These are phyloP conservation scores for Westerdykella sp. DNA, from an alignment of 2,329 filamentous ascomycete species.

Conservation along the genomic window DNA sequence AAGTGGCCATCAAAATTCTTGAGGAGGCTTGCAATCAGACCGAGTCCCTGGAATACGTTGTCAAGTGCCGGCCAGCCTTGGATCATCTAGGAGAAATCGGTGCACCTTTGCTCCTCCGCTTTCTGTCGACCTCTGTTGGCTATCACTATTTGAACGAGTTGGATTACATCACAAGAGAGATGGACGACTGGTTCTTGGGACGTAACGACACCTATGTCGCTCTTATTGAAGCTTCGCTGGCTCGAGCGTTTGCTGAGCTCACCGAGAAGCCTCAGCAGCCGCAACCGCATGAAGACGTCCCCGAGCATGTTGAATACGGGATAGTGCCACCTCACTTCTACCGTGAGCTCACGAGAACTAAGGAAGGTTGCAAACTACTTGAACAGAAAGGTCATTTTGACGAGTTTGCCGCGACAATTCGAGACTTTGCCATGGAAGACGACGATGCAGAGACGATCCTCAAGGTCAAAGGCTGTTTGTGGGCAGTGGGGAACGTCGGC, in stretches of 20 bases:
- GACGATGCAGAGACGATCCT: slow-evolving; percentile 79
- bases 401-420: slow-evolving; percentile 84
- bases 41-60: slow-evolving; percentile 86
- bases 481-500: slow-evolving; percentile 96
- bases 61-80: slow-evolving; percentile 87
- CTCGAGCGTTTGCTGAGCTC: slow-evolving; percentile 67
- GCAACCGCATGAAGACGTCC: slow-evolving; percentile 38
- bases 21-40: slow-evolving; percentile 96
- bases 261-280: slow-evolving; percentile 51
- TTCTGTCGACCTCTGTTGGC: slow-evolving; percentile 90
- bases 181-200: slow-evolving; percentile 99
- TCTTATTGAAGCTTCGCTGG: slow-evolving; percentile 91
- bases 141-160: slow-evolving; percentile 96
- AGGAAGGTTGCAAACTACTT: slow-evolving; percentile 84
- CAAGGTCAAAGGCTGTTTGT: slow-evolving; percentile 94
- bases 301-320: slow-evolving; percentile 47
- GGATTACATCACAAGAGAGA: slow-evolving; percentile 98
- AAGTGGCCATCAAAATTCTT: slow-evolving; percentile 91
- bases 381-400: slow-evolving; percentile 93
- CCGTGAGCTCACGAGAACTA: slow-evolving; percentile 83
- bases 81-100: slow-evolving; percentile 97
- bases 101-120: slow-evolving; percentile 82
- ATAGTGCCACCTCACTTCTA: slow-evolving; percentile 95
- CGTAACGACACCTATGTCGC: slow-evolving; percentile 94
- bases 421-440: slow-evolving; percentile 76